Evolutionary conservation across 768 basidiomycete species (phyloP), one percentile per base, ranked within the genome.

Genomic region (Rhizopogon sp.): DNA sequence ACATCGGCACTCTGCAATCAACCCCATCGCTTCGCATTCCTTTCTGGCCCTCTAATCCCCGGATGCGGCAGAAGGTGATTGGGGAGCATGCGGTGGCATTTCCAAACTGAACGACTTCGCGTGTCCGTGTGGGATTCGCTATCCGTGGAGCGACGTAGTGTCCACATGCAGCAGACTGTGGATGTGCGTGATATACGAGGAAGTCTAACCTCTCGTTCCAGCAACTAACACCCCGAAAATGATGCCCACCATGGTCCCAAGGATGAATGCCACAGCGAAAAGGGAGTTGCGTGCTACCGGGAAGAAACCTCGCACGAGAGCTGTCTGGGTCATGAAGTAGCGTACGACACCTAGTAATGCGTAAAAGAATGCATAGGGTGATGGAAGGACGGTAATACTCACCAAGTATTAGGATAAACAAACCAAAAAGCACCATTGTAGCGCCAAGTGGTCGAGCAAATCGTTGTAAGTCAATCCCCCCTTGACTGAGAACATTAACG

Each of bases 381-480:
- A 7, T 16, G n/a, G 33, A 43, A 51, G 49, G 50, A 44, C 5
- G 25, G 28, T 11, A 53, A 16, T n/a, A 70, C 75, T 37, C 49
- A 81, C 83, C 83, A 33, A 81, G 65, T 3, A 70, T 39, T 22
- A 84, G 76, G 17, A 83, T 75, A 9, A 70, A 33, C 13, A 84
- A 65, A 5, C 78, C 81, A 9, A 80, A 59, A 0, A 76, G 49
- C 28, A 84, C 70, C 16, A 78, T 60, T 1, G 73, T 70, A 16
- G 77, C 80, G n/a, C 83, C 83, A 2, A 85, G 67, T 4, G 82
- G 80, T 16, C 76, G 74, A 25, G 80, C 76, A 59, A 70, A 77
- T 41, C 60, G 65, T 57, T 66, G 58, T 6, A 61, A 14, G 22
- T 61, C 50, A 17, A 51, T 2, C 2, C 44, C 29, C 13, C 43